These are phyloP conservation scores for Trichosporon sp. DNA, from an alignment of 1,284 basidiomycete species.

Conservation along the genomic window DNA sequence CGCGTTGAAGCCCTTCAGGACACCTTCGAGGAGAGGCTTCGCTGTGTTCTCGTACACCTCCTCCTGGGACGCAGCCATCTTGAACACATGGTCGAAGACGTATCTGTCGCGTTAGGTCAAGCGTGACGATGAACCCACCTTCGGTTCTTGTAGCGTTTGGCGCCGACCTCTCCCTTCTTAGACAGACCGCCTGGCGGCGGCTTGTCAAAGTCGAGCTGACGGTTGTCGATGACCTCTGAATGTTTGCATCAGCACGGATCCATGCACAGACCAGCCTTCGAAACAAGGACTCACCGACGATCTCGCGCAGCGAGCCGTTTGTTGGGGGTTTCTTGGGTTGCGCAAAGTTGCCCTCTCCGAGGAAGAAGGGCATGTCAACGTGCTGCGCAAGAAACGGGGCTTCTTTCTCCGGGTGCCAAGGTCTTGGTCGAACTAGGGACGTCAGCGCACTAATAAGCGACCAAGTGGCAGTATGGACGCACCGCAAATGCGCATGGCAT, in stretches of 20 bases:
- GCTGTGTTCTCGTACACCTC: slow-evolving; percentile 84
- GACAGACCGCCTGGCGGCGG: slow-evolving; percentile 62
- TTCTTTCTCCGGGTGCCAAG: slow-evolving; percentile 76
- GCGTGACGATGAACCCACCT: slow-evolving; percentile 40
- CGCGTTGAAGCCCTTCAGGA: slow-evolving; percentile 92
- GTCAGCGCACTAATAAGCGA: neutral
- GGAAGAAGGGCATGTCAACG: slow-evolving; percentile 64
- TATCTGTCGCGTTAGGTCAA: slow-evolving; percentile 62
- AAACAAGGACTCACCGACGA: slow-evolving; percentile 50
- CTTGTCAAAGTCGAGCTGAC: slow-evolving; percentile 85
- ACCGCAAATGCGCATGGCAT: slow-evolving; percentile 38
- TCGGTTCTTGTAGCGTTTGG: slow-evolving; percentile 86
- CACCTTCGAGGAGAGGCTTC: slow-evolving; percentile 74
- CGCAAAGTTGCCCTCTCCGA: slow-evolving; percentile 79
- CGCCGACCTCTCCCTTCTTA: slow-evolving; percentile 60
- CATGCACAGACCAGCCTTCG: neutral
- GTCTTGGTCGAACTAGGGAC: slow-evolving; percentile 78
- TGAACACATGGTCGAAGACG: slow-evolving; percentile 91
- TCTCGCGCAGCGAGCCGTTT: slow-evolving; percentile 51
- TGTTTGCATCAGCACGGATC: slow-evolving; percentile 18
- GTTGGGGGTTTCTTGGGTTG: slow-evolving; percentile 35
- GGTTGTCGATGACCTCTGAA: slow-evolving; percentile 59
- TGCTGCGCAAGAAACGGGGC: slow-evolving; percentile 71
- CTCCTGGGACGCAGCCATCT: slow-evolving; percentile 73
- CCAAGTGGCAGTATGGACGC: neutral